Evolutionary conservation across 2,329 filamentous ascomycete species (phyloP), one percentile per base, ranked within the genome.

Genomic region (Nemania sp.): DNA sequence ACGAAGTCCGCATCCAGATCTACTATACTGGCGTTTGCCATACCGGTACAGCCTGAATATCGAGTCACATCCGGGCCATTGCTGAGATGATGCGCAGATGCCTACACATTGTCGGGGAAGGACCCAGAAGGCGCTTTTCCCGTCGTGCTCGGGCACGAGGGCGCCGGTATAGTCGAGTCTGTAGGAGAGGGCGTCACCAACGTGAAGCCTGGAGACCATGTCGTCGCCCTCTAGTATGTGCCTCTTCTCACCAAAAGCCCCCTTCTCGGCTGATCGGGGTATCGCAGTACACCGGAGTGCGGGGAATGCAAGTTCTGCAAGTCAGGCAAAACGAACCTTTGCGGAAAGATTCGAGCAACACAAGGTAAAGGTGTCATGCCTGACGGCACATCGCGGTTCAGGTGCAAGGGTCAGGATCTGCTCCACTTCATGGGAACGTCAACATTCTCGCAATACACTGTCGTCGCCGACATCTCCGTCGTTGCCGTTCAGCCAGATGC

Each of bases 351-450:
- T 79, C 90, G 95, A 72, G 91, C 92, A 47, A 98, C 95, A 46
- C 95, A 99, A 81, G 95, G 95, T 72, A 90, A 88, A 78, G 95
- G 95, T 74, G 87, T 97, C 69, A 97, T 99, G 93, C 95, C 95
- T 59, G 95, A 99, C 77, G 94, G 94, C 72, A 98, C 94, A 68
- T 90, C 90, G 59, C 90, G 95, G 72, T 97, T 98, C 87, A 91
- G 86, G 79, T 92, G 89, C 84, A 95, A 94, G 79, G 95, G 95
- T 78, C 89, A 97, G 81, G 90, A 96, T 71, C 85, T 99, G 64
- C 87, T 98, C 60, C 95, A 98, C 82, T 99, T 98, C 83, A 99
- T 99, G 95, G 95, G 95, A 72, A 97, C 92, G 58, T 97, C 93
- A 39, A 99, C 95, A 70, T 99, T 99, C 84, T 96, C 92, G 34